Base-by-base conservation (phyloP, 108 stramenopile genomes). In the Cyclostephanos invisitatus region DNA sequence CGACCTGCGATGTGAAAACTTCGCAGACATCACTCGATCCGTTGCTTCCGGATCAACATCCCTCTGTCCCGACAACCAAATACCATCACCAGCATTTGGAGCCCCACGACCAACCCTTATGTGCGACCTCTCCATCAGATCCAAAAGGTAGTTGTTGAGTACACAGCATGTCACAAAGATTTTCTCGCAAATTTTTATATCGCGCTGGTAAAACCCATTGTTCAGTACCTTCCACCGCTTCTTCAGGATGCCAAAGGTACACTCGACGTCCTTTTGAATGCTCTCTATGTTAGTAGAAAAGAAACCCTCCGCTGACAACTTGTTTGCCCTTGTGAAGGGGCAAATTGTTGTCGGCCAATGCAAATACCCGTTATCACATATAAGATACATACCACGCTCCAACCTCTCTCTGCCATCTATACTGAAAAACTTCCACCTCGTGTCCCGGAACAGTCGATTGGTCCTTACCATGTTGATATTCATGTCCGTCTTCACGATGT, bases 321-420 rank as follows among this genome's bases (percentile, higher is more conserved):
- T 48, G 24, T 54, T 25, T 17, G 58, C 22, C 10, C 20, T 28
- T 3, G 11, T 29, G 5, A 35, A 20, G 0, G 57, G 20, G 36
- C 70, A 75, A 14, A 85, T 72, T 6, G 70, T 27, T 8, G 35
- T 68, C 2, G 67, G 49, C 85, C 85, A 86, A 18, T 67, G 27
- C 24, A 75, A 56, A 44, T 86, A 86, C 17, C 85, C 85, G 40
- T 65, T 64, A 57, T 86, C 85, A 46, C 78, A 78, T 25, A 86
- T 76, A 0, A 80, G 27, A 46, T 77, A 83, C 12, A 72, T 60
- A 8, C 82, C 85, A 2, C 7, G 3, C 36, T 37, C 36, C 3
- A 3, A 7, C 36, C 36, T 3, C 36, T 6, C 36, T 3, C 7
- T 3, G 3, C 36, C 36, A 7, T 37, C 7, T 3, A 3, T 3